Base-by-base conservation (phyloP, 805 yeast genomes). In the Sugiyamaella lignohabitans region DNA sequence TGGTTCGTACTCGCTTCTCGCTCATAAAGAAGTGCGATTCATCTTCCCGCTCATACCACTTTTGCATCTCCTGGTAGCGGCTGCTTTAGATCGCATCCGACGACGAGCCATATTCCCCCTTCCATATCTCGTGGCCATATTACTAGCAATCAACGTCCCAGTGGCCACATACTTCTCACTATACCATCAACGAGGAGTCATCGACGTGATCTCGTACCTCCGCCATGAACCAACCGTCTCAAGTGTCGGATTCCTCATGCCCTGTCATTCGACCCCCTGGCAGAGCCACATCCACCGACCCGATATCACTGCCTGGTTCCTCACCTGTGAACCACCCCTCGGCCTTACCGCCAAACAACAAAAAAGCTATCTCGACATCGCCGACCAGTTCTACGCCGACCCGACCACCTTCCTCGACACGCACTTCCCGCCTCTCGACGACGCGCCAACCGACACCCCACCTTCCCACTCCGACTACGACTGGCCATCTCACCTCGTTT, bases 241-340 rank as follows among this genome's bases (percentile, higher is more conserved):
- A 5, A 72, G 84, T 1, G 66, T 89, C 23, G 95, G 96, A 0
- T 86, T 93, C 55, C 63, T 93, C 14, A 87, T 89, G 60, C 98
- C 99, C 0, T 93, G 99, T 58, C 99, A 93, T 63, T 89, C 98
- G 0, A 91, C 97, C 0, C 99, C 98, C 2, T 85, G 93, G 80
- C 96, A 87, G 59, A 78, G 93, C 21, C 80, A 84, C 60, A 65
- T 93, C 36, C 95, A 89, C 59, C 66, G 84, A 19, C 27, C 45
- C 3, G 73, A 70, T 22, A 59, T 75, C 3, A 55, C 61, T 0
- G 73, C 80, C 1, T 85, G 96, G 95, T 81, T 82, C 46, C 68
- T 93, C 36, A 79, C 95, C 0, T 93, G 99, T 63, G 94, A 87
- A 48, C 99, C 99, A 0, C 98, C 98, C 1, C 61, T 80, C 17